Evolutionary conservation across 441 rosid genomes (phyloP).

Genomic region (Cnidoscolus chayamansa): DNA sequence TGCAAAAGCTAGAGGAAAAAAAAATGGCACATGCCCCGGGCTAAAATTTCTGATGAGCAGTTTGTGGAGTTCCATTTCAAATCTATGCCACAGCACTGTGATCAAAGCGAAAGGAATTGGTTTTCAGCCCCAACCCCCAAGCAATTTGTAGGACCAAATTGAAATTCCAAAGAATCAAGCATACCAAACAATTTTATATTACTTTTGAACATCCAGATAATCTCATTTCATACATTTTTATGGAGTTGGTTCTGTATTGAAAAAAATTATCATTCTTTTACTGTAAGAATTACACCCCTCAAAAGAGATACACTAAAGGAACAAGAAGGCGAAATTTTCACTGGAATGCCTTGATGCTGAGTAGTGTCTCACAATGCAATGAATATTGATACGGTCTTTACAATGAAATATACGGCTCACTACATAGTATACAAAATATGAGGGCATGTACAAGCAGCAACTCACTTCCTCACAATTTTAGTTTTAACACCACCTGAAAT

Average conservation of each 20-base stretch:
- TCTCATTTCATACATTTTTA: constrained; percentile 14
- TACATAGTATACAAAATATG: constrained; percentile 21
- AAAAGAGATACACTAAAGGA: not conserved
- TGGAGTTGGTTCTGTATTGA: constrained; percentile 1
- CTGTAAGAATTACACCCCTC: not conserved
- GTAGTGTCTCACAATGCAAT: not conserved
- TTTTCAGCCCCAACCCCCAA: not conserved
- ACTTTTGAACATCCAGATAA: not conserved
- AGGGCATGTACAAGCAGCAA: constrained; percentile 15
- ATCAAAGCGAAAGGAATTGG: not conserved
- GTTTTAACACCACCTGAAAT: constrained; percentile 77
- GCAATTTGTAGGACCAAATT: not conserved
- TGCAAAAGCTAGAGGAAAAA: no score
- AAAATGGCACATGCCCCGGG: no score
- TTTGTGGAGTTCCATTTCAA: no score
- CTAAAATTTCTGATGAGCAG: no score
- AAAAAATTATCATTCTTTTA: constrained; percentile 17
- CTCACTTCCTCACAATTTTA: constrained; percentile 53
- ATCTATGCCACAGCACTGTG: no score
- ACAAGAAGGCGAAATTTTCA: not conserved
- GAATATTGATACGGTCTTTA: constrained; percentile 21
- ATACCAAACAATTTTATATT: not conserved
- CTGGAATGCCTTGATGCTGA: constrained; percentile 9
- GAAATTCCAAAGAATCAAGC: not conserved
- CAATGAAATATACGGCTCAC: constrained; percentile 17